These are phyloP conservation scores for Pseudisothecium myosuroides DNA, from an alignment of 225 moss, liverwort and hornwort genomes.

Conservation along the genomic window DNA sequence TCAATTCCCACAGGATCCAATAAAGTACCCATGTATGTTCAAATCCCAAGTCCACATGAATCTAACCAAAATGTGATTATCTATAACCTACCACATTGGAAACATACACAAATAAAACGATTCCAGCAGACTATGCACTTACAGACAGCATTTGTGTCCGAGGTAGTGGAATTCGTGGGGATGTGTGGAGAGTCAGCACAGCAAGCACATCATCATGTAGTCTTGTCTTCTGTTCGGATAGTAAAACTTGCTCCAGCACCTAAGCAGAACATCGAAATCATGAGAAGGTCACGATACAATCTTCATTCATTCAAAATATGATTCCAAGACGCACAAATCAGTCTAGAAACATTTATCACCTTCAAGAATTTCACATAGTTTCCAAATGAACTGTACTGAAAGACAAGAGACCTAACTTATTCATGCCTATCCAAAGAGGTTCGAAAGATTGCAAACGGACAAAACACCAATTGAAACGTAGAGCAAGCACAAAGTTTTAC, in stretches of 20 bases:
- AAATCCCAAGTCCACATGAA: neutral
- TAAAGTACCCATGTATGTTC: neutral
- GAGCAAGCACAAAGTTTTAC: neutral
- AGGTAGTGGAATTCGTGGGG: conserved; percentile 65
- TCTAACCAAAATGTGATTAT: neutral
- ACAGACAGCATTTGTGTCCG: conserved; percentile 78
- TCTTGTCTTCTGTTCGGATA: conserved; percentile 57
- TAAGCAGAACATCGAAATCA: neutral
- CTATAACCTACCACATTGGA: neutral
- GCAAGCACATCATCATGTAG: conserved; percentile 77
- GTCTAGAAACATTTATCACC: neutral
- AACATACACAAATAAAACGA: neutral
- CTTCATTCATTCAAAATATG: neutral
- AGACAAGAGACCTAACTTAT: neutral
- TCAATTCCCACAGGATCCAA: neutral
- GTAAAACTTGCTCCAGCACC: conserved; percentile 82
- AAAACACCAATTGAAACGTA: neutral
- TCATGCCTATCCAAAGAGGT: neutral
- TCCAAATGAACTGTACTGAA: neutral
- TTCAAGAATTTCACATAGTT: neutral
- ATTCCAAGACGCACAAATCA: neutral
- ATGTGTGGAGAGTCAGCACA: conserved; percentile 71
- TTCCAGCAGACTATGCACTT: conserved; percentile 1
- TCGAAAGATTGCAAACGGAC: neutral
- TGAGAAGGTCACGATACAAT: neutral